These are phyloP conservation scores for Aeschynomene evenia DNA, from an alignment of 306 rosid genomes.

Conservation along the genomic window DNA sequence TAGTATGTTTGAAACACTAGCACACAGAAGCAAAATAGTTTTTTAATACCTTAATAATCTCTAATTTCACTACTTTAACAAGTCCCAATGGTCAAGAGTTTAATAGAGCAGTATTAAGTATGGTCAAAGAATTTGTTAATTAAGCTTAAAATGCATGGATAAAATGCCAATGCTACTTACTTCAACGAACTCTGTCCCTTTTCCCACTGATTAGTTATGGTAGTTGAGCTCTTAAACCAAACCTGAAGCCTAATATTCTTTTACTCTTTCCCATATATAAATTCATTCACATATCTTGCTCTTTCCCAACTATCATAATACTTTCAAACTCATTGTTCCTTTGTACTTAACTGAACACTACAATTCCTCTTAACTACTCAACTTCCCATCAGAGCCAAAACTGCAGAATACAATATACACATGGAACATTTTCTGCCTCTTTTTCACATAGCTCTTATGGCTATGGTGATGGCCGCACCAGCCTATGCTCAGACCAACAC, in stretches of 20 bases:
- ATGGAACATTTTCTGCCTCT: constrained; percentile 38
- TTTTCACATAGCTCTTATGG: constrained; percentile 26
- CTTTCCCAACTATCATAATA: constrained; percentile 18
- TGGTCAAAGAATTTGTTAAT: no score
- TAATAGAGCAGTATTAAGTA: no score
- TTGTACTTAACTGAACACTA: neutral
- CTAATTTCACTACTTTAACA: no score
- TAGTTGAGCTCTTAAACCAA: constrained; percentile 79
- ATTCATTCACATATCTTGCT: constrained; percentile 35
- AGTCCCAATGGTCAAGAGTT: no score
- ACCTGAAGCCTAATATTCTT: constrained; percentile 32
- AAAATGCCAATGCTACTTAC: constrained; percentile 22
- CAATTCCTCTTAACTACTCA: neutral
- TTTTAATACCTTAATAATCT: no score
- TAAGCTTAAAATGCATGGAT: neutral
- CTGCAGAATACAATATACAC: neutral
- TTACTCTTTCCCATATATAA: constrained; percentile 46
- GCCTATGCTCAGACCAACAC: constrained; percentile 47
- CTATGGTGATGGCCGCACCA: constrained; percentile 34
- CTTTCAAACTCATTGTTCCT: neutral
- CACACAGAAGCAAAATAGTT: no score
- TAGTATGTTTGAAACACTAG: no score
- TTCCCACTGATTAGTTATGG: constrained; percentile 46
- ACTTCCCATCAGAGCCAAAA: neutral
- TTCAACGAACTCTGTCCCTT: neutral